A percentile compares a stretch with the other conserved stretches of the same genome.
Evolutionary conservation across 306 rosid species (phyloP).

Genomic region (Canavalia ensiformis): DNA sequence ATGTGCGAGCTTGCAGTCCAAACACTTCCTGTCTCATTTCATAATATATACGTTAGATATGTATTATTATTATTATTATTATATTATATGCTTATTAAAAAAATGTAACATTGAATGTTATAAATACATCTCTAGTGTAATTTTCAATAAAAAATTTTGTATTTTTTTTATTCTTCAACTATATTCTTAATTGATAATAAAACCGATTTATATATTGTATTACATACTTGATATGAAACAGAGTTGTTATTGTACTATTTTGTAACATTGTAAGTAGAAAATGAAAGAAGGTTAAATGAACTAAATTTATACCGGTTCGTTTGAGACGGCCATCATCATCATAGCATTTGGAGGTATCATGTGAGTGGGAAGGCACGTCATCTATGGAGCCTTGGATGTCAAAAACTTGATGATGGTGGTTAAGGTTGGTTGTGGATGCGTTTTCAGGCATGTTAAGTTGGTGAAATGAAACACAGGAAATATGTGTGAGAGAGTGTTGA

Average conservation of each 20-base stretch:
- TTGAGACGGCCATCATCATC: conserved; percentile 70
- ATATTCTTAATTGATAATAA: too few relatives aligned
- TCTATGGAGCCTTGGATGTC: conserved; percentile 48
- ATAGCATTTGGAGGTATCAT: conserved; percentile 44
- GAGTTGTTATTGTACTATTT: too few relatives aligned
- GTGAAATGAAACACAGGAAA: neutral
- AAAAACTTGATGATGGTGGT: conserved; percentile 43
- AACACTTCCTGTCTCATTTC: conserved; percentile 52
- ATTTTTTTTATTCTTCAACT: too few relatives aligned
- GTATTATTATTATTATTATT: too few relatives aligned
- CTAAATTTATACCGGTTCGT: conserved; percentile 57
- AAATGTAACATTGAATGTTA: too few relatives aligned
- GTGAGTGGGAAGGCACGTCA: conserved; percentile 37
- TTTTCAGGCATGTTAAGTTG: conserved; percentile 53
- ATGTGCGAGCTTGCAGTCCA: conserved; percentile 77
- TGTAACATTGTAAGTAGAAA: neutral
- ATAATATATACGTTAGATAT: too few relatives aligned
- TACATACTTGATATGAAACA: too few relatives aligned
- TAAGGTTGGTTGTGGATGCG: conserved; percentile 36
- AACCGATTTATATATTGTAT: too few relatives aligned
- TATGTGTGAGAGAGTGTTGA: neutral
- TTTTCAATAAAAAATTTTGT: too few relatives aligned
- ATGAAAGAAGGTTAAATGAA: neutral
- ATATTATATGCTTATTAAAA: too few relatives aligned
- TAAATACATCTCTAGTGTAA: too few relatives aligned